phyloP scores from a whole-genome alignment of 805 yeast species.

The Candida loeiensis region DNA sequence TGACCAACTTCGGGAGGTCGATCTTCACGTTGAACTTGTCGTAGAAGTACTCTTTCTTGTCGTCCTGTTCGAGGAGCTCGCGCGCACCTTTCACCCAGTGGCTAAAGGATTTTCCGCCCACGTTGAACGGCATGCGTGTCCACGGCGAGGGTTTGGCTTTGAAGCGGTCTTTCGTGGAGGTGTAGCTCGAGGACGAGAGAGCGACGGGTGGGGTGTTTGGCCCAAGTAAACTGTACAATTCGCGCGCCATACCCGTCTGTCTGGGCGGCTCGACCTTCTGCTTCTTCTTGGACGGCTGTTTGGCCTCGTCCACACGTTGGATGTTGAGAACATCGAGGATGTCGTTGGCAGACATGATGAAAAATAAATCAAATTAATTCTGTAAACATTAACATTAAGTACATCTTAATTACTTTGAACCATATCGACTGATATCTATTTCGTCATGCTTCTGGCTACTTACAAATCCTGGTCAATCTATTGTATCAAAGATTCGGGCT shows the following conservation, averaged over 20 bases:
- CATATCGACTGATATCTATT: too few relatives aligned
- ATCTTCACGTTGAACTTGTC: conserved; percentile 69
- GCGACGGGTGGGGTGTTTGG: conserved; percentile 84
- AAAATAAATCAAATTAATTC: not conserved
- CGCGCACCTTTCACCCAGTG: conserved; percentile 88
- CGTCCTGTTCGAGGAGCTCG: conserved; percentile 36
- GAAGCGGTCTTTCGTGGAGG: conserved; percentile 64
- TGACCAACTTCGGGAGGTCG: conserved; percentile 65
- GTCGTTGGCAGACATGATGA: conserved; percentile 43
- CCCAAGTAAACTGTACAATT: conserved; percentile 82
- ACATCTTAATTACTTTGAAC: too few relatives aligned
- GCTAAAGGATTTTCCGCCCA: conserved; percentile 45
- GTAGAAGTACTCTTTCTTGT: conserved; percentile 53
- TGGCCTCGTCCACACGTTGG: conserved; percentile 41
- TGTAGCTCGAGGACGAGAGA: conserved; percentile 19
- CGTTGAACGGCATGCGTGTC: conserved; percentile 61
- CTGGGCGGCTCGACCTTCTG: conserved; percentile 27
- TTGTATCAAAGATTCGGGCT: too few relatives aligned
- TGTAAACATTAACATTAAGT: not conserved
- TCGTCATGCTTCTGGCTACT: too few relatives aligned
- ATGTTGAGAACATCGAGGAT: conserved; percentile 75
- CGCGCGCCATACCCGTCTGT: conserved; percentile 80
- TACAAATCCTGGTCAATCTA: too few relatives aligned
- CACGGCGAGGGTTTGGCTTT: conserved; percentile 77
- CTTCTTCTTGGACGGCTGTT: conserved; percentile 41